A percentile compares a stretch with the other conserved stretches of the same genome.
phyloP scores from a whole-genome alignment of 768 basidiomycete species.

The Podaxis sp. region DNA sequence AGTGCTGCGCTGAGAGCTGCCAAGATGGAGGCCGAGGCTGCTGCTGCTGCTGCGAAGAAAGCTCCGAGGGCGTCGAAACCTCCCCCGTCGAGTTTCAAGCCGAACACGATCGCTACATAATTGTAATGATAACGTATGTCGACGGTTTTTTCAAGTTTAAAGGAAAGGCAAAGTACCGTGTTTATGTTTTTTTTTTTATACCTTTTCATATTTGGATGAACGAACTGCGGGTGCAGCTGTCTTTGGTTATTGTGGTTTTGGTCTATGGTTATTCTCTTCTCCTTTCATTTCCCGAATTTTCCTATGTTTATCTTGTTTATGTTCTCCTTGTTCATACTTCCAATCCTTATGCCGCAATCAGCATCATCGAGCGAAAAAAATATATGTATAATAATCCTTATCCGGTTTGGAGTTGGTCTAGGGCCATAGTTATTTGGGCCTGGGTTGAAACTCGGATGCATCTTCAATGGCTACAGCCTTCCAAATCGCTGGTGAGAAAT shows the following conservation, averaged over 20 bases:
- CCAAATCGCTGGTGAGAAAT: too few relatives aligned
- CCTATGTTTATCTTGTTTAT: background rate
- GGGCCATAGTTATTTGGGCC: too few relatives aligned
- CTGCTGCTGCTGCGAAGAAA: slow-evolving; percentile 33
- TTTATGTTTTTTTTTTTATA: background rate
- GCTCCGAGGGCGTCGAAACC: slow-evolving; percentile 23
- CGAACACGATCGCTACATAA: slow-evolving; percentile 19
- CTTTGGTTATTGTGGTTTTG: background rate
- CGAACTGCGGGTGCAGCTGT: background rate
- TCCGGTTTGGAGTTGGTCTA: background rate
- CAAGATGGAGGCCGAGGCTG: slow-evolving; percentile 57
- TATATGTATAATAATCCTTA: background rate
- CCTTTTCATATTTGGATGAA: background rate
- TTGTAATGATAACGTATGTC: background rate
- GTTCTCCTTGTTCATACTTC: background rate
- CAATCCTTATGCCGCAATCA: background rate
- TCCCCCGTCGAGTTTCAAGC: slow-evolving; percentile 39
- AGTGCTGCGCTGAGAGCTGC: slow-evolving; percentile 68
- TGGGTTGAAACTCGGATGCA: too few relatives aligned
- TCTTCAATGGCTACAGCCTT: too few relatives aligned
- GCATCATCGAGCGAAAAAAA: background rate
- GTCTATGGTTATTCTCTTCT: slow-evolving; percentile 2
- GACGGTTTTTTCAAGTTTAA: background rate
- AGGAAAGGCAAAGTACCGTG: background rate
- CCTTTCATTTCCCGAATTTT: background rate